phyloP scores from a whole-genome alignment of 331 rosid genomes.

The Malus hybrid region DNA sequence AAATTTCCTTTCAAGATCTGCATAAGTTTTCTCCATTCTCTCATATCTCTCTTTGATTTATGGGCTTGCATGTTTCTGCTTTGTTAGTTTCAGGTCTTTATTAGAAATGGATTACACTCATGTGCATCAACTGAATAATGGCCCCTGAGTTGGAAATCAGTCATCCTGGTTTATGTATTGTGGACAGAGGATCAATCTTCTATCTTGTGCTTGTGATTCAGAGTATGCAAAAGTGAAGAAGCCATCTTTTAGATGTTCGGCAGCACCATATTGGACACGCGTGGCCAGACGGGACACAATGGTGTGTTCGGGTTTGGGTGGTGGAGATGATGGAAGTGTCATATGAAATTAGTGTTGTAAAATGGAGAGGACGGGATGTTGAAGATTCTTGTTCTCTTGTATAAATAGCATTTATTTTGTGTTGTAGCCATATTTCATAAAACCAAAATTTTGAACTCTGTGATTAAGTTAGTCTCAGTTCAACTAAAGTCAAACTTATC shows the following conservation, averaged over 20 bases:
- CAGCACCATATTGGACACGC: not conserved
- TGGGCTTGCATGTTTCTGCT: not conserved
- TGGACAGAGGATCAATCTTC: slow-evolving; percentile 63
- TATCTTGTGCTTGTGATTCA: slow-evolving; percentile 30
- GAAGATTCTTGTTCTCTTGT: not conserved
- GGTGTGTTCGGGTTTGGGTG: not conserved
- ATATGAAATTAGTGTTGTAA: not conserved
- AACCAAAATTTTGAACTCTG: too few relatives aligned
- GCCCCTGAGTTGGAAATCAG: slow-evolving; percentile 59
- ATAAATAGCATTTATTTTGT: not conserved
- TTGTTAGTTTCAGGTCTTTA: not conserved
- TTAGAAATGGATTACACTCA: not conserved
- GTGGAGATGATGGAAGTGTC: not conserved
- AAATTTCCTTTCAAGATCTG: too few relatives aligned
- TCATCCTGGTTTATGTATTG: slow-evolving; percentile 52
- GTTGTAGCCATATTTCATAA: too few relatives aligned
- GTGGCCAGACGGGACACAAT: not conserved
- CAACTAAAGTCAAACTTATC: too few relatives aligned
- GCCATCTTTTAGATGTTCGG: slow-evolving; percentile 51
- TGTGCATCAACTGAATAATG: not conserved
- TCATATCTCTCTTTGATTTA: too few relatives aligned
- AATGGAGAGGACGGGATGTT: not conserved
- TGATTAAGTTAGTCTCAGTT: too few relatives aligned
- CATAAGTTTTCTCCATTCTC: too few relatives aligned
- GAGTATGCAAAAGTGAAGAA: slow-evolving; percentile 36